phyloP scores from a whole-genome alignment of 2,329 filamentous ascomycete genomes.

The Neopestalotiopsis clavispora region DNA sequence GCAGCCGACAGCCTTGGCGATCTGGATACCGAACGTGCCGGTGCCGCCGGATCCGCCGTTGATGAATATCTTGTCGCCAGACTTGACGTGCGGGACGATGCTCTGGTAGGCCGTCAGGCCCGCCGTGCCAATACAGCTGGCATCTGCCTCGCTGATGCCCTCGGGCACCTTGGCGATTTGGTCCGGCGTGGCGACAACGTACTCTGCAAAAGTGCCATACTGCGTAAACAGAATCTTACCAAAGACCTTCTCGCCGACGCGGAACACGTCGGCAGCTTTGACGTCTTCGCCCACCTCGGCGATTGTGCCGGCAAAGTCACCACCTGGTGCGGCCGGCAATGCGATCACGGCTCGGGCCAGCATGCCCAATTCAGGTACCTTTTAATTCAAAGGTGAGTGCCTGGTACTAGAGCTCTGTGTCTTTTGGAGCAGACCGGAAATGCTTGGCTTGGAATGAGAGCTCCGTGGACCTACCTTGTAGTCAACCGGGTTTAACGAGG shows the following conservation, averaged over 20 bases:
- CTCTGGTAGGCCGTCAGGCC: constrained; percentile 53
- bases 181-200: constrained; percentile 36
- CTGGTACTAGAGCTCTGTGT: too few species aligned
- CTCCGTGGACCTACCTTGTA: constrained; percentile 42
- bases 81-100: constrained; percentile 46
- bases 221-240: background rate
- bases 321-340: constrained; percentile 49
- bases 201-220: constrained; percentile 47
- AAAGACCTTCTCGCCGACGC: constrained; percentile 15
- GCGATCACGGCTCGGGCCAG: constrained; percentile 39
- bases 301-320: constrained; percentile 58
- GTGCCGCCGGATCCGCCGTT: constrained; percentile 66
- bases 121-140: constrained; percentile 48
- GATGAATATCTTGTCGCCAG: constrained; percentile 59
- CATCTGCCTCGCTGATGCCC: constrained; percentile 45
- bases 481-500: constrained; percentile 54
- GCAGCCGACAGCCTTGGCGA: constrained; percentile 63
- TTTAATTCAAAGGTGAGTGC: background rate
- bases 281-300: constrained; percentile 25
- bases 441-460: background rate
- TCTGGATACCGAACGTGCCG: constrained; percentile 63
- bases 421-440: background rate
- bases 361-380: constrained; percentile 43
- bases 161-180: constrained; percentile 45
- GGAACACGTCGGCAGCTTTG: constrained; percentile 19